Evolutionary conservation across 345 rosid species (phyloP).

Genomic region (Eutrema yunnanense): DNA sequence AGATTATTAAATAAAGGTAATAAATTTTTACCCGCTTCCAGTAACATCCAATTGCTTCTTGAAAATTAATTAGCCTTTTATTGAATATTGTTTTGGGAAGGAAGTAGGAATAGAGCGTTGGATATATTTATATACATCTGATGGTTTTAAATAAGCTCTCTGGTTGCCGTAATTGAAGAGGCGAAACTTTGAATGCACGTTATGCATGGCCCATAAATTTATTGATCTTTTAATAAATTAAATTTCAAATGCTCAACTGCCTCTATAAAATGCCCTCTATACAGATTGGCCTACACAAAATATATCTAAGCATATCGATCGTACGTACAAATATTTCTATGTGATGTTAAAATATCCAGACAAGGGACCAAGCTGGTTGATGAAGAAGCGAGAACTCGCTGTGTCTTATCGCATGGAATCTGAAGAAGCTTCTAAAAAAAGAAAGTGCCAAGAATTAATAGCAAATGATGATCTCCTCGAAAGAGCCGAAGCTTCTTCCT

Average conservation of each 20-base stretch:
- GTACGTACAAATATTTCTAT: slow-evolving; percentile 8
- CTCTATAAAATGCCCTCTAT: neutral
- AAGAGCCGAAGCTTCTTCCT: slow-evolving; percentile 46
- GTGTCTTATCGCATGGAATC: slow-evolving; percentile 18
- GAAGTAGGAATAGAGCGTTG: slow-evolving; percentile 17
- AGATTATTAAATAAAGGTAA: slow-evolving; percentile 1
- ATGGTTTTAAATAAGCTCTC: slow-evolving; percentile 13
- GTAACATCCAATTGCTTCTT: neutral
- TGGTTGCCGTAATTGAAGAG: slow-evolving; percentile 25
- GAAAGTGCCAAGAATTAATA: slow-evolving; percentile 40
- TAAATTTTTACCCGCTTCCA: neutral
- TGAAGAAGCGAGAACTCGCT: slow-evolving; percentile 24
- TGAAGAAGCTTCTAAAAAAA: slow-evolving; percentile 42
- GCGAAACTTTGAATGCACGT: slow-evolving; percentile 49
- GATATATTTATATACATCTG: slow-evolving; percentile 14
- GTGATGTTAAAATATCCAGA: slow-evolving; percentile 20
- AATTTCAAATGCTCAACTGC: slow-evolving; percentile 18
- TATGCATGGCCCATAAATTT: slow-evolving; percentile 35
- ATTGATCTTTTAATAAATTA: neutral
- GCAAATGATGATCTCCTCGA: slow-evolving; percentile 33
- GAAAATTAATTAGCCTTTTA: neutral
- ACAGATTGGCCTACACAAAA: slow-evolving; percentile 23
- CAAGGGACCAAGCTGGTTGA: slow-evolving; percentile 32
- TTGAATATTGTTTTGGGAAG: neutral
- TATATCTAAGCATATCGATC: slow-evolving; percentile 25